Conservation (phyloP, 495 filamentous ascomycete genomes). For the Trichoderma orchidacearum region DNA sequence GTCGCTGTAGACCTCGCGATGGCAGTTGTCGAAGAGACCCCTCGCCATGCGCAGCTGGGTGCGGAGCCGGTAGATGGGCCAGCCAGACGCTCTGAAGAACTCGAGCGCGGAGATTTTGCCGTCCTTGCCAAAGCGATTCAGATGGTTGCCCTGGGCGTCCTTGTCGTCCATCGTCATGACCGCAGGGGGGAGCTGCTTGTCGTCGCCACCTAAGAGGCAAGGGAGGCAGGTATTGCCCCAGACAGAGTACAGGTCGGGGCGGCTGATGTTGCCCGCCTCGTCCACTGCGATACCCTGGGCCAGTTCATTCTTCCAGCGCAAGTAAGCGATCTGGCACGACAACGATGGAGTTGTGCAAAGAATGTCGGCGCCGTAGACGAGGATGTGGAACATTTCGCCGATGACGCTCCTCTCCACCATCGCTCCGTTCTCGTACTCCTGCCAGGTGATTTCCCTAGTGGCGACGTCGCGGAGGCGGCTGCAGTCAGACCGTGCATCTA, state of each 20-base stretch:
- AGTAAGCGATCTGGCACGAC: neutral
- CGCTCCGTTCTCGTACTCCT: neutral
- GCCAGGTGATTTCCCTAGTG: conserved; percentile 1
- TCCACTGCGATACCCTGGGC: conserved; percentile 12
- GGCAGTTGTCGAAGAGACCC: conserved; percentile 5
- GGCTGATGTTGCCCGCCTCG: conserved; percentile 6
- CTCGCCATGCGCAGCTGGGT: conserved; percentile 7
- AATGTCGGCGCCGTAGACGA: conserved; percentile 1
- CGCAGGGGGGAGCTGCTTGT: conserved; percentile 2
- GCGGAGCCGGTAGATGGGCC: conserved; percentile 5
- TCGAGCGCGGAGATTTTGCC: conserved; percentile 4
- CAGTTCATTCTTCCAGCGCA: neutral
- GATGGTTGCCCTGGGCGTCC: neutral
- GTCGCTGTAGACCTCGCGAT: conserved; percentile 2
- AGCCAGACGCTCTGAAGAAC: conserved; percentile 3
- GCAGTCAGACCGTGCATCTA: too few species aligned
- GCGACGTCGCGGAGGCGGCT: conserved; percentile 2
- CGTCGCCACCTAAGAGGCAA: conserved; percentile 4
- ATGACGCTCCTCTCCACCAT: neutral
- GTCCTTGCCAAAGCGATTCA: conserved; percentile 1
- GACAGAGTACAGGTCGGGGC: conserved; percentile 3
- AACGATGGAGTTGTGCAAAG: conserved; percentile 4
- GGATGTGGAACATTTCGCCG: neutral
- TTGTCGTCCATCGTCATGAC: conserved; percentile 2
- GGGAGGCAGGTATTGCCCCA: conserved; percentile 9